These are phyloP conservation scores for Capsicum rhomboideum DNA, from an alignment of 257 asterid genomes.

Conservation along the genomic window DNA sequence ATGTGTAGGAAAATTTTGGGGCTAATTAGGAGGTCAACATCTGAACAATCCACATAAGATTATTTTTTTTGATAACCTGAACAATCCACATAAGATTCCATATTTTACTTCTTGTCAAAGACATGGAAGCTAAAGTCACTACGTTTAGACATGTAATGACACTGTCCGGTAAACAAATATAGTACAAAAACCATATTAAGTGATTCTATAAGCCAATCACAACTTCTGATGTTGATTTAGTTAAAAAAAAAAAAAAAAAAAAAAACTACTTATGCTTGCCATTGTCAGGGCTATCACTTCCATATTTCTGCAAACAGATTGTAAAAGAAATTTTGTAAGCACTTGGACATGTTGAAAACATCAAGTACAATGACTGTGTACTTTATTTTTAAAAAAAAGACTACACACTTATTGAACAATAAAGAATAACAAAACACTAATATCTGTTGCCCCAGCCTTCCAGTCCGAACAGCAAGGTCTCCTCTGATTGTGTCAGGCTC, in stretches of 20 bases:
- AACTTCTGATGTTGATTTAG: not conserved
- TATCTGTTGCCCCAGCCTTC: constrained; percentile 45
- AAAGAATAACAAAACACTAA: not conserved
- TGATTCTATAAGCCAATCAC: not conserved
- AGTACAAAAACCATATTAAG: not conserved
- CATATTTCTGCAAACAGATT: constrained; percentile 59
- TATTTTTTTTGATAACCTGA: too few species aligned
- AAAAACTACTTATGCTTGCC: constrained; percentile 63
- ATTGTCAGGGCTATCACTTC: constrained; percentile 91
- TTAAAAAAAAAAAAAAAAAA: too few species aligned
- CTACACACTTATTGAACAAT: not conserved
- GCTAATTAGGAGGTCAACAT: not conserved
- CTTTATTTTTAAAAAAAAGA: too few species aligned
- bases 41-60: too few species aligned
- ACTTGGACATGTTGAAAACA: not conserved
- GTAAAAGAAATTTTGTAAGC: not conserved
- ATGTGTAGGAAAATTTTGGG: not conserved
- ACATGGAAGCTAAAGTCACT: not conserved
- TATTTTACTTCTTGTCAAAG: not conserved
- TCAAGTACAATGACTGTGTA: not conserved
- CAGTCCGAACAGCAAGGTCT: constrained; percentile 91
- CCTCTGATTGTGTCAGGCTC: constrained; percentile 98
- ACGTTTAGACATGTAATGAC: not conserved
- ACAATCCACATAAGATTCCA: not conserved
- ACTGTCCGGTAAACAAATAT: not conserved